Evolutionary conservation across 768 basidiomycete species (phyloP), one percentile per base, ranked within the genome.

Genomic region (Mycena alexandri): DNA sequence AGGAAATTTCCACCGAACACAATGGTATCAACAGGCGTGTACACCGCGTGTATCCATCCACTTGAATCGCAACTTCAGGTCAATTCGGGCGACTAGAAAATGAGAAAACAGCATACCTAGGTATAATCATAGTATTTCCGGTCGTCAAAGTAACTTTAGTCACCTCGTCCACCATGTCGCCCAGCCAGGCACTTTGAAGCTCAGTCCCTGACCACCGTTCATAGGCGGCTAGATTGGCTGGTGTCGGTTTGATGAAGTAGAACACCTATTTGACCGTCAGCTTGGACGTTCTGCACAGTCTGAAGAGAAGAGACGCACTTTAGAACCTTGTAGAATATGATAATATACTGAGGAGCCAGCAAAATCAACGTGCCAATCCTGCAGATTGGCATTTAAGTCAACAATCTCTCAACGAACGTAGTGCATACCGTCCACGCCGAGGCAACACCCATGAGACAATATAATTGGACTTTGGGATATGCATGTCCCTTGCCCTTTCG

Each of bases 361-460:
- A 76, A 99, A 98, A 80, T 99, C 98, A 66, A 99, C 84, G 74
- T 99, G 97, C 98, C 96, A 98, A 75, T 98, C 97, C 95, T 96
- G 74, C 21, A 42, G n/a, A 34, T 53, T n/a, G n/a, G n/a, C 34
- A 8, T 43, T 19, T 47, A 66, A 63, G 33, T 48, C 41, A 63
- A 50, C 36, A 54, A 48, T 16, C 2, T 61, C 14, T 14, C 58
- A 47, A 7, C 65, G 42, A 38, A 17, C 38, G 2, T 38, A 60
- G 47, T 56, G 22, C n/a, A 82, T 90, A 95, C 96, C 68, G 97
- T 99, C 95, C 96, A 98, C 34, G 95, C 94, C 24, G 89, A 87
- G 10, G 89, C 90, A 22, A 97, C 95, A 38, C 95, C 94, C 98
- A 99, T 99, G 63, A 99, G 82, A 74, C 97, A 98, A 77, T 99